phyloP scores from a whole-genome alignment of 2,329 filamentous ascomycete species.

The Aspergillus novoparasiticus region DNA sequence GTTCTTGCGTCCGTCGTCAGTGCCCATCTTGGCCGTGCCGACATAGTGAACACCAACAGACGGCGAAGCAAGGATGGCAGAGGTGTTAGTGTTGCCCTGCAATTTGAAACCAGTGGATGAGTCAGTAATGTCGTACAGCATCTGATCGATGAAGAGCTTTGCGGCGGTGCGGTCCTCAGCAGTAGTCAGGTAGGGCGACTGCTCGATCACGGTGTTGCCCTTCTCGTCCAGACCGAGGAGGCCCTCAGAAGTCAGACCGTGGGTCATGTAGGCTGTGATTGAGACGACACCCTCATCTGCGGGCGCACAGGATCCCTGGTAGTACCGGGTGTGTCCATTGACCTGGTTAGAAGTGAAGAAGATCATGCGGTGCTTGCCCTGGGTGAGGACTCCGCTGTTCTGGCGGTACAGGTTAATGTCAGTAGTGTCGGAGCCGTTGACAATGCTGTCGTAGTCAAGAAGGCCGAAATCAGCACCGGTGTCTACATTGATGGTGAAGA shows the following conservation, averaged over 20 bases:
- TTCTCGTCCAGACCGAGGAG: slow-evolving; percentile 25
- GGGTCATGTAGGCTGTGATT: slow-evolving; percentile 31
- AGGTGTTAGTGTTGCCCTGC: slow-evolving; percentile 24
- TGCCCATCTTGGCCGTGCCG: slow-evolving; percentile 50
- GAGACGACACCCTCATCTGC: slow-evolving; percentile 17
- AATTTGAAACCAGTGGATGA: slow-evolving; percentile 25
- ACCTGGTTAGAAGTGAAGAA: slow-evolving; percentile 31
- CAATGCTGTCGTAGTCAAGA: slow-evolving; percentile 19
- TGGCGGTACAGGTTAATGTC: slow-evolving; percentile 29
- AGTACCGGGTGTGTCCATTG: slow-evolving; percentile 29
- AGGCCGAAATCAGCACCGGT: slow-evolving; percentile 22
- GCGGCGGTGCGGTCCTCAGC: slow-evolving; percentile 26
- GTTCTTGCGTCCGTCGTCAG: slow-evolving; percentile 55
- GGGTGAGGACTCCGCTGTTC: slow-evolving; percentile 22
- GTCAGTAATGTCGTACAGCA: slow-evolving; percentile 25
- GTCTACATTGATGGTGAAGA: slow-evolving; percentile 23
- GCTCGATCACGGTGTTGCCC: slow-evolving; percentile 29
- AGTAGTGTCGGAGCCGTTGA: slow-evolving; percentile 21
- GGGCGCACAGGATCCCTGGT: slow-evolving; percentile 22
- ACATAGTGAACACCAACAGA: slow-evolving; percentile 32
- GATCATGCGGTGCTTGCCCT: slow-evolving; percentile 30
- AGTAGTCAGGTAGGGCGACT: slow-evolving; percentile 29
- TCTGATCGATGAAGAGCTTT: slow-evolving; percentile 21
- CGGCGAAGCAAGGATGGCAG: slow-evolving; percentile 32
- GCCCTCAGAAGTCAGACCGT: slow-evolving; percentile 30